These are phyloP conservation scores for Acacia concinna DNA, from an alignment of 331 rosid species.

Conservation along the genomic window DNA sequence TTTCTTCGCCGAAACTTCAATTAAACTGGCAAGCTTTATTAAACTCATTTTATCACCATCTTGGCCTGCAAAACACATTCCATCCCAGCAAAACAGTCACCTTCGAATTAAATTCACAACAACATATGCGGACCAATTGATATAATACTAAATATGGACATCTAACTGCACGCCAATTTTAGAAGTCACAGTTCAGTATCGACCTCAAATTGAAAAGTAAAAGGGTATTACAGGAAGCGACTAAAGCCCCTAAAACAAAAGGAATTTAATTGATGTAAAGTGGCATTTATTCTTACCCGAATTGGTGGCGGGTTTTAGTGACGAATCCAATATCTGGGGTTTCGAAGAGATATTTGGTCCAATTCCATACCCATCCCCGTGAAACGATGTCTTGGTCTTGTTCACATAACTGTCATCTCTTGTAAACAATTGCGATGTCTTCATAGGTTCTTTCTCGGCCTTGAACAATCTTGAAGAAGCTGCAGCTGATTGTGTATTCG, in stretches of 20 bases:
- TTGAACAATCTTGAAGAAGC: slow-evolving; percentile 38
- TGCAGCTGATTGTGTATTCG: slow-evolving; percentile 29
- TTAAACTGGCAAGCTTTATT: slow-evolving; percentile 74
- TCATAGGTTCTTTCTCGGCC: slow-evolving; percentile 38
- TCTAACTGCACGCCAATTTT: background rate
- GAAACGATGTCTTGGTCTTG: slow-evolving; percentile 50
- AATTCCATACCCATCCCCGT: slow-evolving; percentile 50
- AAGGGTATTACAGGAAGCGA: background rate
- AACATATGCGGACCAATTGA: background rate
- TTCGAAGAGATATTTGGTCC: slow-evolving; percentile 47
- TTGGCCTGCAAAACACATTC: slow-evolving; percentile 54
- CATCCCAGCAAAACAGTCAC: slow-evolving; percentile 16
- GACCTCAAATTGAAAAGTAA: background rate
- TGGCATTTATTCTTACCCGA: slow-evolving; percentile 40
- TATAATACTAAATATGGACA: background rate
- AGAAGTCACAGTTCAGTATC: background rate
- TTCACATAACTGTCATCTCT: slow-evolving; percentile 75
- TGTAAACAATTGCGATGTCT: slow-evolving; percentile 42
- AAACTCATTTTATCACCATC: slow-evolving; percentile 77
- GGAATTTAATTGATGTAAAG: slow-evolving; percentile 15
- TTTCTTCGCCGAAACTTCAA: slow-evolving; percentile 77
- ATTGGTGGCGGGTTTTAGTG: slow-evolving; percentile 46
- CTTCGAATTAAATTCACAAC: slow-evolving; percentile 4
- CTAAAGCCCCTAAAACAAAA: background rate
- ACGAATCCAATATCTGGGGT: slow-evolving; percentile 61